Percentiles rank a stretch among this genome's conserved stretches.
Conservation (phyloP, 768 basidiomycete species). For the Lactarius trivialis region DNA sequence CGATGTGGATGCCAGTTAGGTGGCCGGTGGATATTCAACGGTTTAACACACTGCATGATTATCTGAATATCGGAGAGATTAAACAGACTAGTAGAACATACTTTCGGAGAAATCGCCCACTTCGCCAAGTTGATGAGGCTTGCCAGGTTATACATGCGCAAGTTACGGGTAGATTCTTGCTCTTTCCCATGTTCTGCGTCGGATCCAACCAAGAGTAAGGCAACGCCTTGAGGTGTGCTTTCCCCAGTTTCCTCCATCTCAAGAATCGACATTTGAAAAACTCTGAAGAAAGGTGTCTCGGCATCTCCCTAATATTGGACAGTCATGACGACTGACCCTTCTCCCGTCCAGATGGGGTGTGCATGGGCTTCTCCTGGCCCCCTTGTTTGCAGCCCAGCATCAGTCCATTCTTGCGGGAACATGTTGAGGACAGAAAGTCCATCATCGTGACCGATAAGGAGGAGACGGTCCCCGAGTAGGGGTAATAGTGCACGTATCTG, state of each 20-base stretch:
- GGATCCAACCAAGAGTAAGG: conserved; percentile 67
- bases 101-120: conserved; percentile 67
- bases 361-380: conserved; percentile 69
- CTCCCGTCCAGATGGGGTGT: conserved; percentile 67
- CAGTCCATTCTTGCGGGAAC: conserved; percentile 68
- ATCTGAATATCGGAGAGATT: neutral
- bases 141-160: conserved; percentile 80
- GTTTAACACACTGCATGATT: conserved; percentile 43
- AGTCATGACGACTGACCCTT: conserved; percentile 46
- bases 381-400: conserved; percentile 34
- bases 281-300: conserved; percentile 36
- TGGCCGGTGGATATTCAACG: conserved; percentile 52
- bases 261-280: conserved; percentile 70
- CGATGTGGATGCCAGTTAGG: conserved; percentile 47
- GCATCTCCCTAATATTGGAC: neutral
- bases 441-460: conserved; percentile 76
- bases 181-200: conserved; percentile 50
- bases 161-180: conserved; percentile 44
- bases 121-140: conserved; percentile 70
- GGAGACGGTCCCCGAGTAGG: conserved; percentile 50
- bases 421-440: conserved; percentile 79
- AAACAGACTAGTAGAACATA: conserved; percentile 25
- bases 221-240: conserved; percentile 61
- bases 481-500: conserved; percentile 75
- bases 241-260: conserved; percentile 56